Evolutionary conservation across 2,329 filamentous ascomycete genomes (phyloP), one percentile per base, ranked within the genome.

Genomic region (Cladosporium sphaerospermum): DNA sequence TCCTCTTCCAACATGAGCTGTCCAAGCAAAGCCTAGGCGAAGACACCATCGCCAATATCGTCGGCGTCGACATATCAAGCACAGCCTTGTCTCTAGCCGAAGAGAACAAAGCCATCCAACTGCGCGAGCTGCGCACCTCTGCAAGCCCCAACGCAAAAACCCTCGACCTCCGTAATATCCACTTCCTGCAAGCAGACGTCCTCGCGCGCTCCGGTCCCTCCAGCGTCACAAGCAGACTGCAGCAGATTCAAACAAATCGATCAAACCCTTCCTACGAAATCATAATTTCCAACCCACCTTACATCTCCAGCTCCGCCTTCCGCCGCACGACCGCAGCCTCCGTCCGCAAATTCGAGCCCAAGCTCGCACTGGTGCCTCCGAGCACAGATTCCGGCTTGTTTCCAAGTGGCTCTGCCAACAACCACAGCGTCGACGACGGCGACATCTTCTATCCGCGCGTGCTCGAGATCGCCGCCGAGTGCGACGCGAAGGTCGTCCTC

Each of bases 281-380:
- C 3, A 70, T 99, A 1, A 80, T 93, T 34, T 87, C 87, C 1
- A 99, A 99, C 64, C 93, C 93, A 13, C 93, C 93, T 0, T 97
- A 97, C 67, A 85, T 97, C 47, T 95, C 90, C 2, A 72, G 75
- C 0, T 59, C 66, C 3, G 80, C 79, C 7, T 90, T 88, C 62
- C 70, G 76, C 37, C 77, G 70, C 37, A 80, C 81, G 14, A 90
- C 86, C 1, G 75, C 78, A 1, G 80, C 83, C 23, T 92, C 88
- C 10, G 92, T 96, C 31, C 81, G 89, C 13, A 82, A 82, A 43
- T 89, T 83, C 66, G 93, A 99, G 70, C 93, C 93, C 3, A 80
- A 75, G 58, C 71, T 88, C 10, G 93, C 93, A 0, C 76, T 97
- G 11, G 88, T 97, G 0, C 81, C 80, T 9, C 79, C 80, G 4